phyloP scores from a whole-genome alignment of 2,329 filamentous ascomycete species.

The Didymella pomorum region DNA sequence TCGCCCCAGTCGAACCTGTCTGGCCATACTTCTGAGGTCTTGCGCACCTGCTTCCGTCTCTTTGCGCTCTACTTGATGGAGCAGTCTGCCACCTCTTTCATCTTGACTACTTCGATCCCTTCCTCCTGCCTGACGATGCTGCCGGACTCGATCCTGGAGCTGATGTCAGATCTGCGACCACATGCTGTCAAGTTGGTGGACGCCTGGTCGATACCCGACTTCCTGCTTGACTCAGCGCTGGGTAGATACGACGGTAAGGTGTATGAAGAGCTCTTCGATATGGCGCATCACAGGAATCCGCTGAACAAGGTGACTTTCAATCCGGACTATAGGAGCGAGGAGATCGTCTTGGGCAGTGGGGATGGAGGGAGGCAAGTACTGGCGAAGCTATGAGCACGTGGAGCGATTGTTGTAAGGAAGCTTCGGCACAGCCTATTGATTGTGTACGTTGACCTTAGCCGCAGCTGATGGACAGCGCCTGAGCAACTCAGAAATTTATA shows the following conservation, averaged over 20 bases:
- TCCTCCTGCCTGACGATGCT: constrained; percentile 54
- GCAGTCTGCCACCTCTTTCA: constrained; percentile 55
- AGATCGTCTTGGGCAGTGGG: constrained; percentile 59
- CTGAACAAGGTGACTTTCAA: constrained; percentile 62
- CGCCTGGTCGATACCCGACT: constrained; percentile 63
- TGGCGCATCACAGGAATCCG: constrained; percentile 61
- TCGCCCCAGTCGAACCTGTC: constrained; percentile 35
- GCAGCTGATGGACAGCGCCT: too few relatives aligned
- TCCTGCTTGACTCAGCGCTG: constrained; percentile 60
- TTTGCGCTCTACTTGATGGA: constrained; percentile 60
- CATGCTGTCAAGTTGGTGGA: constrained; percentile 63
- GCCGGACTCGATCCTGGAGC: constrained; percentile 52
- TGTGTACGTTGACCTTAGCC: too few relatives aligned
- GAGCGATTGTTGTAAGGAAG: too few relatives aligned
- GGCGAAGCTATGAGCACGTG: constrained; percentile 32
- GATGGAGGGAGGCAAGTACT: constrained; percentile 43
- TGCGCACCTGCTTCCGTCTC: constrained; percentile 57
- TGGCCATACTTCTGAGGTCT: constrained; percentile 38
- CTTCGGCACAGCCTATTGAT: too few relatives aligned
- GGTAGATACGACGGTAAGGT: constrained; percentile 62
- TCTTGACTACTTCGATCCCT: constrained; percentile 54
- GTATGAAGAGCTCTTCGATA: constrained; percentile 62
- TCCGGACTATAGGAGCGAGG: constrained; percentile 57
- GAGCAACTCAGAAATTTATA: too few relatives aligned
- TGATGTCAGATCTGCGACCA: constrained; percentile 59